Evolutionary conservation across 106 monocot genomes (phyloP), one percentile per base, ranked within the genome.

Genomic region (Agapanthus africanus): DNA sequence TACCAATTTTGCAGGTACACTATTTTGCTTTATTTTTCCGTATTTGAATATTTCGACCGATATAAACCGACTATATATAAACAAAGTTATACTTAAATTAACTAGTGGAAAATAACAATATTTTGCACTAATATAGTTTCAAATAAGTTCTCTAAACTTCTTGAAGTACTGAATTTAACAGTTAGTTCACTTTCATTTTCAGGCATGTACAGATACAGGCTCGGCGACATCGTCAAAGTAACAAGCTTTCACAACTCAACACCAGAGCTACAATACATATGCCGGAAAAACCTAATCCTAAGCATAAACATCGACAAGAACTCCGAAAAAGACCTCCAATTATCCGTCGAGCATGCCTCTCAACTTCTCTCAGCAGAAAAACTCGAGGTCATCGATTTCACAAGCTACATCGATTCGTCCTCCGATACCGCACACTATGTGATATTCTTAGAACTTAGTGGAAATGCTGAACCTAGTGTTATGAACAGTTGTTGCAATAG

Each of bases 271-370:
- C 72, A 83, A 67, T 90, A 90, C 37, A 44, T 94, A 19, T 83
- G 90, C 79, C 68, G 94, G 54, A 65, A 79, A 32, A 83, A 74
- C 73, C 77, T 94, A 1, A 37, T 90, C 19, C 77, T 94, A 9
- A 83, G 46, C 65, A 67, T 94, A 40, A 94, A 94, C 82, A 85
- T 94, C 22, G 94, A 94, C 80, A 94, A 90, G 77, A 94, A 94
- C 83, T 85, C 87, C 4, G 94, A 94, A 79, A 85, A 83, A 19
- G 94, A 94, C 79, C 79, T 94, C 19, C 90, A 94, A 60, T 18
- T 79, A 9, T 74, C 87, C 4, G 83, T 94, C 2, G 85, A 83
- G 18, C 76, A 81, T 31, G 90, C 85, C 11, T 27, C 66, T n/a
- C 78, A 81, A 69, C 80, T 87, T 33, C 54, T 90, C 11, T 78